These are phyloP conservation scores for Boletus huronensis DNA, from an alignment of 768 basidiomycete species.

Conservation along the genomic window DNA sequence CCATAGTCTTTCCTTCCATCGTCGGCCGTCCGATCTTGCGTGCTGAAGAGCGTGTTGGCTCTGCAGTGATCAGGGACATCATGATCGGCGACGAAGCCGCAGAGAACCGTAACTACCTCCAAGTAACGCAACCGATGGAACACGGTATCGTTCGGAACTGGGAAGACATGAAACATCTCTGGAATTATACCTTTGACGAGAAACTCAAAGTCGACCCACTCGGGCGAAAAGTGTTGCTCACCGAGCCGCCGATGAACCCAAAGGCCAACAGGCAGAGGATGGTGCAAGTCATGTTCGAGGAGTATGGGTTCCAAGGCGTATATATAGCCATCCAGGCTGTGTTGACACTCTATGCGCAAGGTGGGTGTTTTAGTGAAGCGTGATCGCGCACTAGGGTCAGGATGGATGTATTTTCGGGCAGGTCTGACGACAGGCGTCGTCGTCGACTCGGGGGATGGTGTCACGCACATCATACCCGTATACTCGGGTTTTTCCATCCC, in stretches of 20 bases:
- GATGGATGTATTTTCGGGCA: slow-evolving; percentile 31
- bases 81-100: slow-evolving; percentile 99
- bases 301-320: slow-evolving; percentile 93
- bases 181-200: slow-evolving; percentile 98
- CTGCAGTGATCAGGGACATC: slow-evolving; percentile 88
- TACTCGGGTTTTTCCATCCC: slow-evolving; percentile 96
- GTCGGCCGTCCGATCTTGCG: slow-evolving; percentile 96
- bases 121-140: slow-evolving; percentile 98
- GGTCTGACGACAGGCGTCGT: slow-evolving; percentile 98
- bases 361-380: slow-evolving; percentile 43
- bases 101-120: slow-evolving; percentile 89
- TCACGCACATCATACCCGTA: slow-evolving; percentile 98
- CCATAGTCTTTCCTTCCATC: slow-evolving; percentile 89
- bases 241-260: slow-evolving; percentile 99
- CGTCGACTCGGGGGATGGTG: slow-evolving; percentile 98
- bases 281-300: slow-evolving; percentile 99
- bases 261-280: slow-evolving; percentile 88
- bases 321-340: slow-evolving; percentile 99
- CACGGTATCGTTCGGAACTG: slow-evolving; percentile 99
- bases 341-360: slow-evolving; percentile 96
- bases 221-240: slow-evolving; percentile 87
- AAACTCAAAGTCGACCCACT: slow-evolving; percentile 86
- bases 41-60: slow-evolving; percentile 91
- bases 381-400: not conserved
- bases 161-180: slow-evolving; percentile 98